Percentiles rank a stretch among this genome's conserved stretches.
Conservation (phyloP, 164 flowering plant species). For the Hamamelis virginiana region DNA sequence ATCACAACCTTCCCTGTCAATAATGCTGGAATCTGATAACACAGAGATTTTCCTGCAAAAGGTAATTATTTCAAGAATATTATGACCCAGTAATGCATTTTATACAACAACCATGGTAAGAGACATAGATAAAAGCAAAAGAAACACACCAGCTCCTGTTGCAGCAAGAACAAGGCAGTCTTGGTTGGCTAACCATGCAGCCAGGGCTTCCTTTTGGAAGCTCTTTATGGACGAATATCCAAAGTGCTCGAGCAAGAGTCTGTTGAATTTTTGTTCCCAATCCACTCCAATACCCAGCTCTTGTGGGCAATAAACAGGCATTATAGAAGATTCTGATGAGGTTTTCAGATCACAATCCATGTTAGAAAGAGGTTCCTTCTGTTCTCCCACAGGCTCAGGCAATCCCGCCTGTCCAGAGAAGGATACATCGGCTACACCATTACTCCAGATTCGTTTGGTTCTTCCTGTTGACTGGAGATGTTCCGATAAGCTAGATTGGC, state of each 20-base stretch:
- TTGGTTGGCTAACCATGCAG: conserved; percentile 64
- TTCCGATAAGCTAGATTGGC: conserved; percentile 57
- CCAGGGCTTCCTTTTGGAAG: conserved; percentile 81
- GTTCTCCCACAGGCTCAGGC: conserved; percentile 15
- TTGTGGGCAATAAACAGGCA: conserved; percentile 10
- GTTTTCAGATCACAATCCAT: neutral
- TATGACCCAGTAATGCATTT: neutral
- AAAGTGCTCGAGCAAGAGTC: conserved; percentile 58
- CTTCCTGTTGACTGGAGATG: conserved; percentile 34
- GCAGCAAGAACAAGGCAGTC: conserved; percentile 95
- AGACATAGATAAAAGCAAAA: neutral
- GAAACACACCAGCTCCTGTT: conserved; percentile 79
- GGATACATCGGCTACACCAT: conserved; percentile 12
- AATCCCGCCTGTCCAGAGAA: conserved; percentile 18
- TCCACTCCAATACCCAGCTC: conserved; percentile 38
- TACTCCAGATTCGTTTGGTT: conserved; percentile 27
- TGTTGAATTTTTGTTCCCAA: conserved; percentile 60
- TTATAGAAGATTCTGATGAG: conserved; percentile 4
- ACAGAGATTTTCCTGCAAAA: conserved; percentile 80
- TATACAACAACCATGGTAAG: neutral
- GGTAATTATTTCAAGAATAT: neutral
- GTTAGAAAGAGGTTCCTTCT: neutral
- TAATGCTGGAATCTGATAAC: conserved; percentile 92
- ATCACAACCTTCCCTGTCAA: conserved; percentile 85
- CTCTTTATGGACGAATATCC: conserved; percentile 67